Evolutionary conservation across 768 basidiomycete species (phyloP), one percentile per base, ranked within the genome.

Genomic region (Agaricus bisporus): DNA sequence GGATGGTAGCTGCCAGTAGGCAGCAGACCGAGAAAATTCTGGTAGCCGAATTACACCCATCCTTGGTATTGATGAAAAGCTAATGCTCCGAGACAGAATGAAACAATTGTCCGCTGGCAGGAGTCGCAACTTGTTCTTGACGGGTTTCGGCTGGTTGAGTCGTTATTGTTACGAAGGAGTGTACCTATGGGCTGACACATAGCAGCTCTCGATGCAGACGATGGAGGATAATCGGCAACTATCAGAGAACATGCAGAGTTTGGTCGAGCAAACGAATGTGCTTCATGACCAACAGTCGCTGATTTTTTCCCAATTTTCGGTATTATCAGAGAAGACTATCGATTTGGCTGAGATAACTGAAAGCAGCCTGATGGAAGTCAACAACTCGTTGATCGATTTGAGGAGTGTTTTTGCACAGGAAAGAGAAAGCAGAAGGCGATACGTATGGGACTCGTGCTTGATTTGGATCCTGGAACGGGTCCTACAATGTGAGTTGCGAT

Each of bases 141-240:
- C 11, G 52, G 48, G 17, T 14, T 54, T 11, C 52, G 48, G 18
- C 37, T 48, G 3, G 52, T 54, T 54, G 39, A 54, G 52, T 54
- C 26, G 5, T 46, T 6, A 8, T 15, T 32, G 18, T 41, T 48
- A 12, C 17, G 7, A 41, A 8, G 18, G 32, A 7, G 32, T 32
- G 10, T 53, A n/a, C 6, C 9, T n/a, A n/a, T 32, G 37, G 12
- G 22, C n/a, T 39, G 48, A 41, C 17, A 6, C 18, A 17, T 18
- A 41, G 22, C 28, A 54, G 52, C 25, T 54, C 18, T 54, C 46
- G 3, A 17, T 12, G 22, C 42, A 48, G 17, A 12, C 26, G 8
- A 35, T 54, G 7, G 11, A 20, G 22, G 38, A 54, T n/a, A 47
- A 17, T 35, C 39, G 25, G 11, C 37, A 48, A 11, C 12, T 48